phyloP scores from a whole-genome alignment of 2,329 filamentous ascomycete species.

The Trichophaea hybrida region DNA sequence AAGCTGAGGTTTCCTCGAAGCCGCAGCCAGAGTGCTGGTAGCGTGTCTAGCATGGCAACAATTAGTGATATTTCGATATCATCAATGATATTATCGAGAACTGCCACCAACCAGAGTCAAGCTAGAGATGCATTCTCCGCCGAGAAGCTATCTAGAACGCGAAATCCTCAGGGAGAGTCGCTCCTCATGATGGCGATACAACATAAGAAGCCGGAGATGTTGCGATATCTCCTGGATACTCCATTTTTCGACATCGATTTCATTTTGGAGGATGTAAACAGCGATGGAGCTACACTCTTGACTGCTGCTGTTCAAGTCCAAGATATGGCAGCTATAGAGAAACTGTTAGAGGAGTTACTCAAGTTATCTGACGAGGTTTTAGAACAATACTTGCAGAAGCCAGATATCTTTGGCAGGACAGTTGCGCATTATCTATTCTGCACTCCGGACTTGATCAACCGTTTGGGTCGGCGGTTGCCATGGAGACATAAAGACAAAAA shows the following conservation, averaged over 20 bases:
- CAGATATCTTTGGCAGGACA: slow-evolving; percentile 76
- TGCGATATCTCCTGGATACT: slow-evolving; percentile 63
- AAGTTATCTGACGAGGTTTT: slow-evolving; percentile 21
- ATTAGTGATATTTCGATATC: slow-evolving; percentile 14
- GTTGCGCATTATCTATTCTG: slow-evolving; percentile 95
- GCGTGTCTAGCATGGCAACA: slow-evolving; percentile 15
- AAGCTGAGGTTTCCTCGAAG: slow-evolving; percentile 7
- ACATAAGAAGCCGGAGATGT: slow-evolving; percentile 51
- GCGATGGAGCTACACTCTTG: slow-evolving; percentile 75
- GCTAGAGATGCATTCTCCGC: slow-evolving; percentile 21
- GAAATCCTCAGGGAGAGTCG: slow-evolving; percentile 60
- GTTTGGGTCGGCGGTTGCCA: slow-evolving; percentile 62
- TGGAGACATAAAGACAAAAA: slow-evolving; percentile 92
- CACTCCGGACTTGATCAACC: slow-evolving; percentile 62
- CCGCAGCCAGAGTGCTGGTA: slow-evolving; percentile 19
- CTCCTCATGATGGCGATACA: slow-evolving; percentile 77
- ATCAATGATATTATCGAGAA: slow-evolving; percentile 16
- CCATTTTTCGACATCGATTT: slow-evolving; percentile 58
- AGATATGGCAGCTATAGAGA: slow-evolving; percentile 57
- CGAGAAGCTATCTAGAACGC: slow-evolving; percentile 38
- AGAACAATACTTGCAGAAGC: slow-evolving; percentile 50
- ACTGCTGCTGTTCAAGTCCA: slow-evolving; percentile 83
- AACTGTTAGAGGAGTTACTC: slow-evolving; percentile 44
- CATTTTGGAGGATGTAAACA: slow-evolving; percentile 71
- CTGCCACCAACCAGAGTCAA: slow-evolving; percentile 19